Conservation (phyloP, 192 early-diverging fungal genomes). For the Gigaspora rosea region DNA sequence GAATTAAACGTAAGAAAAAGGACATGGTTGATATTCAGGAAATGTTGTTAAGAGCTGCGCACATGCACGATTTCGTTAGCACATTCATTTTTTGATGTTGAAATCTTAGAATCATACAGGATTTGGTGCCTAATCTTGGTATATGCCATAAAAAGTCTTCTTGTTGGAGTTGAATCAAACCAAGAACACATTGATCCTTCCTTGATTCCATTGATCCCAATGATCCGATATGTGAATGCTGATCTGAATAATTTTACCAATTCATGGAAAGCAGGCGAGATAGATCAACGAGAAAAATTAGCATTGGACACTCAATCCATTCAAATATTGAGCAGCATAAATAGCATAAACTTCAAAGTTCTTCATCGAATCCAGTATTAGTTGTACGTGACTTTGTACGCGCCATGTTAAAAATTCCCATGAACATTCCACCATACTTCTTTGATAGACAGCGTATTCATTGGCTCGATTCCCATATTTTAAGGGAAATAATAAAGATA, state of each 20-base stretch:
- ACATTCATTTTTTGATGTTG: conserved; percentile 25
- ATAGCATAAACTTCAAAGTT: not conserved
- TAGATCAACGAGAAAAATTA: not conserved
- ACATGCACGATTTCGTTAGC: conserved; percentile 1
- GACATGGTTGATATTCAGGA: not conserved
- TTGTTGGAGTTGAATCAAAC: not conserved
- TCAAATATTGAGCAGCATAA: not conserved
- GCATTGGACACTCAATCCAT: not conserved
- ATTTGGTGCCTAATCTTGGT: conserved; percentile 15
- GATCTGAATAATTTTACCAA: not conserved
- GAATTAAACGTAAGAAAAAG: too few relatives aligned
- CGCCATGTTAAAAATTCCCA: not conserved
- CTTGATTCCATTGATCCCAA: conserved; percentile 16
- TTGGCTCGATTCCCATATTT: not conserved
- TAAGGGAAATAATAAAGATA: not conserved
- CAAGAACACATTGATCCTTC: not conserved
- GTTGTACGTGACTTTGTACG: not conserved
- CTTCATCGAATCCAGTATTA: not conserved
- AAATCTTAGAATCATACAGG: conserved; percentile 20
- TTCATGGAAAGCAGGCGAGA: not conserved
- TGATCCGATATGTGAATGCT: not conserved
- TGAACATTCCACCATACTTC: conserved; percentile 19
- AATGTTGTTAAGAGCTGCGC: not conserved
- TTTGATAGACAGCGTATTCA: not conserved
- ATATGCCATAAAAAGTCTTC: conserved; percentile 1